These are phyloP conservation scores for Botryotinia narcissicola DNA, from an alignment of 2,329 filamentous ascomycete species.

Conservation along the genomic window DNA sequence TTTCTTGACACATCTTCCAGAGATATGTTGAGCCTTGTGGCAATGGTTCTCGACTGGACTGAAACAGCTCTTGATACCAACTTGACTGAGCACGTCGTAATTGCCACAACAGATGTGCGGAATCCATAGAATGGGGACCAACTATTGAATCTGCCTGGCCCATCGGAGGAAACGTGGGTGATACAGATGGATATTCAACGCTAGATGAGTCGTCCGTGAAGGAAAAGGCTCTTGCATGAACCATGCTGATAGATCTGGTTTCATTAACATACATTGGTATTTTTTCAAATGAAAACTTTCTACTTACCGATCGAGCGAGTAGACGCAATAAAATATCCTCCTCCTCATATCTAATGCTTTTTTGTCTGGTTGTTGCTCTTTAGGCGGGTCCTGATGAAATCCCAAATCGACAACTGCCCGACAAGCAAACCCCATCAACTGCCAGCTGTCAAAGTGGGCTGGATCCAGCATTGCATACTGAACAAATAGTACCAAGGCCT, in stretches of 20 bases:
- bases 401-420: conserved; percentile 86
- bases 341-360: conserved; percentile 73
- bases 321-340: conserved; percentile 86
- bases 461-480: conserved; percentile 90
- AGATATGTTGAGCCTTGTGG: conserved; percentile 68
- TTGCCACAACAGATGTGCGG: conserved; percentile 75
- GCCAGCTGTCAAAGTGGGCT: conserved; percentile 90
- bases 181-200: conserved; percentile 69
- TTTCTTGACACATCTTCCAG: conserved; percentile 72
- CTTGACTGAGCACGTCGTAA: conserved; percentile 82
- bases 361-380: conserved; percentile 65
- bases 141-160: conserved; percentile 41
- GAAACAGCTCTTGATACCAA: conserved; percentile 88
- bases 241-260: conserved; percentile 77
- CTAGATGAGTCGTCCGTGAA: conserved; percentile 87
- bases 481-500: conserved; percentile 80
- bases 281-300: not conserved
- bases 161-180: conserved; percentile 33
- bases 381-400: conserved; percentile 85
- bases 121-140: conserved; percentile 56
- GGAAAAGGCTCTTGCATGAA: conserved; percentile 83
- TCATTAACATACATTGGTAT: conserved; percentile 7
- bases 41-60: conserved; percentile 68
- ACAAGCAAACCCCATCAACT: conserved; percentile 84
- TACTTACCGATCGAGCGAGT: conserved; percentile 77